These are phyloP conservation scores for Populus ilicifolia DNA, from an alignment of 345 rosid genomes.

Conservation along the genomic window DNA sequence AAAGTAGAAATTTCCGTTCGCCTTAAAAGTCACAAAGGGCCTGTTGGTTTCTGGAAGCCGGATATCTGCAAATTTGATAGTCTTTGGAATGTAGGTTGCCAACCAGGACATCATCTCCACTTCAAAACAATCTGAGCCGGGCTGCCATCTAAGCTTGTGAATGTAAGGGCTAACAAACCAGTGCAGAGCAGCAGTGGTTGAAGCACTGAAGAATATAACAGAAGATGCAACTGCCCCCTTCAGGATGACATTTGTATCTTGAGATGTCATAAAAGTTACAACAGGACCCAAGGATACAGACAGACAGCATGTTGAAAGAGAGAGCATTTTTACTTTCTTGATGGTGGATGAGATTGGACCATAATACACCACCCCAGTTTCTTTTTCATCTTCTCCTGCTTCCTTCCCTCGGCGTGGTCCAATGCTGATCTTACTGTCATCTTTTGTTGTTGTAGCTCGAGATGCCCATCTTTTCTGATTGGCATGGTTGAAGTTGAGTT, in stretches of 20 bases:
- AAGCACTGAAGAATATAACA: conserved; percentile 76
- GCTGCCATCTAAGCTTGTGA: conserved; percentile 91
- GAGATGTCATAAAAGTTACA: conserved; percentile 89
- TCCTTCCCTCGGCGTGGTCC: conserved; percentile 50
- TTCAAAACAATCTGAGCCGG: conserved; percentile 82
- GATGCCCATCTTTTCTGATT: conserved; percentile 39
- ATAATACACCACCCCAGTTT: conserved; percentile 47
- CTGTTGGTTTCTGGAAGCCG: conserved; percentile 68
- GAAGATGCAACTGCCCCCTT: conserved; percentile 90
- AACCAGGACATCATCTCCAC: conserved; percentile 97
- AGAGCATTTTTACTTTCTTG: conserved; percentile 87
- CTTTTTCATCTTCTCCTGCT: conserved; percentile 43
- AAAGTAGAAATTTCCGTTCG: conserved; percentile 66
- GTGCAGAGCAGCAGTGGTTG: conserved; percentile 73
- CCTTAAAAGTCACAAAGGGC: conserved; percentile 85
- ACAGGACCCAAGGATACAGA: conserved; percentile 88
- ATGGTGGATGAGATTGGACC: conserved; percentile 88
- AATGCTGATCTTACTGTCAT: conserved; percentile 65
- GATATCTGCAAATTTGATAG: conserved; percentile 75
- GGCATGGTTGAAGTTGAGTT: neutral
- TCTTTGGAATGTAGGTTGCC: conserved; percentile 52
- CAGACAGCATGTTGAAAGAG: conserved; percentile 95
- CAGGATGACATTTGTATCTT: conserved; percentile 69
- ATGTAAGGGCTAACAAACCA: conserved; percentile 94
- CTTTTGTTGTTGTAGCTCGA: conserved; percentile 44